Evolutionary conservation across 2,329 filamentous ascomycete genomes (phyloP).

Genomic region (Paecilomyces fulvus): DNA sequence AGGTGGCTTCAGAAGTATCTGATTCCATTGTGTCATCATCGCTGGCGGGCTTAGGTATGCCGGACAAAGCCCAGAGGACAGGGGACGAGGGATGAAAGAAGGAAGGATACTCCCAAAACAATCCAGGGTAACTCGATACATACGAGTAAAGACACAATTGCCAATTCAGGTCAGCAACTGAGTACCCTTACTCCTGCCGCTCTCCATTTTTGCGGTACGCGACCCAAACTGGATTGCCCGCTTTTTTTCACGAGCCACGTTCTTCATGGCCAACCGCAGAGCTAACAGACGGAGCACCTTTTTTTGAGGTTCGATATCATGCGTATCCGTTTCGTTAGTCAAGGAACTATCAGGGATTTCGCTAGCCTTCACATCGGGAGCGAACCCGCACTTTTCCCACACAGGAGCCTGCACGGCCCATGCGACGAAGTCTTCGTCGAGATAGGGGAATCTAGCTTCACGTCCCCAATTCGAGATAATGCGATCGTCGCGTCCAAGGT

Average conservation of each 20-base stretch:
- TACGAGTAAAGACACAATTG: background rate
- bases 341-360: background rate
- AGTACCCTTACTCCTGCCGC: constrained; percentile 58
- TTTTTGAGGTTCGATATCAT: constrained; percentile 66
- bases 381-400: constrained; percentile 84
- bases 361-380: constrained; percentile 3
- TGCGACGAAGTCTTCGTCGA: constrained; percentile 78
- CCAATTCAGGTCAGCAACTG: constrained; percentile 36
- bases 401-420: constrained; percentile 70
- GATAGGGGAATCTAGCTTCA: constrained; percentile 81
- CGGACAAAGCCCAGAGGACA: background rate
- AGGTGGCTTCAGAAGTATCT: constrained; percentile 35
- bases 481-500: constrained; percentile 86
- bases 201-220: constrained; percentile 74
- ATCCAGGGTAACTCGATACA: background rate
- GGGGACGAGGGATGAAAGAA: background rate
- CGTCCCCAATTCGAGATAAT: constrained; percentile 82
- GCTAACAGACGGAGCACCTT: constrained; percentile 70
- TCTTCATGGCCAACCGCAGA: constrained; percentile 60
- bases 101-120: background rate
- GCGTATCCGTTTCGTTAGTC: constrained; percentile 8
- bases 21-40: constrained; percentile 33
- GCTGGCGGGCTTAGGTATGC: constrained; percentile 13
- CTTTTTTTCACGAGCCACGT: constrained; percentile 81
- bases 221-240: constrained; percentile 81